These are phyloP conservation scores for Diplogelasinospora grovesii DNA, from an alignment of 495 filamentous ascomycete genomes.

Conservation along the genomic window DNA sequence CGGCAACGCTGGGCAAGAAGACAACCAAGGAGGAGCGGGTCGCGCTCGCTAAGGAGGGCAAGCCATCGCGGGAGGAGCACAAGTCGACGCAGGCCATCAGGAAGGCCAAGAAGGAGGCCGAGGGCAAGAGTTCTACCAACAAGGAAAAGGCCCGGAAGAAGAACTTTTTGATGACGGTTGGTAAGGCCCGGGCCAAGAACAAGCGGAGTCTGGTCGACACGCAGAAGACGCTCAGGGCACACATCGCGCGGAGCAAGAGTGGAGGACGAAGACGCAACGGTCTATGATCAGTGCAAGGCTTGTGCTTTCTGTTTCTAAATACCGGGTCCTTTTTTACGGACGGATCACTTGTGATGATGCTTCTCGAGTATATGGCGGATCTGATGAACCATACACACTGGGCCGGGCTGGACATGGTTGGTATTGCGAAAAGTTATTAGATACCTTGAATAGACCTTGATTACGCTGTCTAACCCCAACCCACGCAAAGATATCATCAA, in stretches of 20 bases:
- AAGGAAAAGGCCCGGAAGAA: constrained; percentile 94
- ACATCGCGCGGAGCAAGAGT: constrained; percentile 75
- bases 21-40: constrained; percentile 73
- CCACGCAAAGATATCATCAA: no score
- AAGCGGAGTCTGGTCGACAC: constrained; percentile 87
- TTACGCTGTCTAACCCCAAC: no score
- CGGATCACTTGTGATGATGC: no score
- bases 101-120: constrained; percentile 73
- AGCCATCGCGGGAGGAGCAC: constrained; percentile 64
- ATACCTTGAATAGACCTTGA: no score
- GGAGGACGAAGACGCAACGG: constrained; percentile 76
- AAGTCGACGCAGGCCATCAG: constrained; percentile 73
- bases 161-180: constrained; percentile 96
- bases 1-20: constrained; percentile 61
- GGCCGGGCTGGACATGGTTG: no score
- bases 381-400: no score
- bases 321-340: not conserved
- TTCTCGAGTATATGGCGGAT: no score
- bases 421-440: no score
- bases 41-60: constrained; percentile 68
- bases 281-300: not conserved
- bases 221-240: constrained; percentile 67
- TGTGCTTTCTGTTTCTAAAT: not conserved
- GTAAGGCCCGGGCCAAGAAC: constrained; percentile 87
- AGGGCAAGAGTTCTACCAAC: constrained; percentile 94